phyloP scores from a whole-genome alignment of 805 yeast species.

The Schwanniomyces polymorphus region DNA sequence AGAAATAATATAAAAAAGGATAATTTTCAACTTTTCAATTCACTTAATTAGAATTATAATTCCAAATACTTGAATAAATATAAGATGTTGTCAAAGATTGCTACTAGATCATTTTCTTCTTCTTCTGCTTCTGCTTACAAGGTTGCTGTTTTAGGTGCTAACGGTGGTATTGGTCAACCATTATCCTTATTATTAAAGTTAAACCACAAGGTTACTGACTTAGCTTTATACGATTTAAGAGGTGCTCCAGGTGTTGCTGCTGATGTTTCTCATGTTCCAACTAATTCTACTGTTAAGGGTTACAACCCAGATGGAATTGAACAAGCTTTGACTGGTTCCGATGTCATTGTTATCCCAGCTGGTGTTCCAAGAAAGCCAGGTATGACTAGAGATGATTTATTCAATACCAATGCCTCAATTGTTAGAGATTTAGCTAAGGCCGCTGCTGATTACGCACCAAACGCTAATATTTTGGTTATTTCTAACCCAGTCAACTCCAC shows the following conservation, averaged over 20 bases:
- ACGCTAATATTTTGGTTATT: conserved; percentile 79
- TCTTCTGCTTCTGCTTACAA: conserved; percentile 64
- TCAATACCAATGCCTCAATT: conserved; percentile 94
- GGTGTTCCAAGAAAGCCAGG: conserved; percentile 99
- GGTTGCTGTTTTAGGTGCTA: conserved; percentile 79
- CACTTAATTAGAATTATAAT: background rate
- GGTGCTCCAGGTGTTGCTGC: conserved; percentile 98
- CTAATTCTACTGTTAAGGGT: conserved; percentile 86
- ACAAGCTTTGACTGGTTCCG: conserved; percentile 74
- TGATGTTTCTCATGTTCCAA: conserved; percentile 90
- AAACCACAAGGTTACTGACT: conserved; percentile 83
- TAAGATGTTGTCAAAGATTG: conserved; percentile 55
- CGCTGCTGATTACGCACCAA: conserved; percentile 77
- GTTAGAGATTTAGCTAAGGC: conserved; percentile 91
- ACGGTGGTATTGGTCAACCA: conserved; percentile 90
- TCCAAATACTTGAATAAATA: background rate
- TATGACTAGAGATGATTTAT: conserved; percentile 96
- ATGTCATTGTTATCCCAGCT: conserved; percentile 90
- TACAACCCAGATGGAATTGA: conserved; percentile 78
- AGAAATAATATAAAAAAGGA: conserved; percentile 1
- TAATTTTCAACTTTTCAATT: background rate
- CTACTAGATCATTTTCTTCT: conserved; percentile 66
- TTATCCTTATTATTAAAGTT: conserved; percentile 66
- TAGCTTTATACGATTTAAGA: conserved; percentile 84
- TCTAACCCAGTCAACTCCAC: conserved; percentile 98